Conservation (phyloP, 2,329 filamentous ascomycete species). For the Exserohilum rostratum region DNA sequence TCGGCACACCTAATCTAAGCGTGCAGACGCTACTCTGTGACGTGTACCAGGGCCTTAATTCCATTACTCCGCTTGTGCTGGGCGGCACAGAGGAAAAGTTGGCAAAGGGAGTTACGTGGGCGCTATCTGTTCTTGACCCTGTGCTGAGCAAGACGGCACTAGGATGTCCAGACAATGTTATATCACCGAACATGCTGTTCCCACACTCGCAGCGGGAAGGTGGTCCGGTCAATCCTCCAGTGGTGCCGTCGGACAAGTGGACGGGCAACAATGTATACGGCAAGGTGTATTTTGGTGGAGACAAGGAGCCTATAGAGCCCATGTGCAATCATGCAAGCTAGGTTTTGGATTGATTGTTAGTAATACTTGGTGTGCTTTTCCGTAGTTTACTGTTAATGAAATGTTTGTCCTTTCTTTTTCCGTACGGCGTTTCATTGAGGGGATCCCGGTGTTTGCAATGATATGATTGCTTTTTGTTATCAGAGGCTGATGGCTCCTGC, state of each 20-base stretch:
- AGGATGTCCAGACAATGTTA: slow-evolving; percentile 37
- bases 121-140: slow-evolving; percentile 39
- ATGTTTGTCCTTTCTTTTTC: no score
- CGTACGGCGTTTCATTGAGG: no score
- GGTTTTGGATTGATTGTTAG: no score
- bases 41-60: slow-evolving; percentile 45
- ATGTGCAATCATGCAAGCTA: slow-evolving; percentile 6
- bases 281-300: slow-evolving; percentile 40
- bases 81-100: slow-evolving; percentile 29
- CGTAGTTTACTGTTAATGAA: no score
- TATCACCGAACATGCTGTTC: slow-evolving; percentile 40
- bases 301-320: slow-evolving; percentile 29
- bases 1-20: slow-evolving; percentile 43
- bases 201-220: slow-evolving; percentile 34
- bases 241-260: slow-evolving; percentile 26
- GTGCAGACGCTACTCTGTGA: slow-evolving; percentile 42
- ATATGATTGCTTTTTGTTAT: no score
- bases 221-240: slow-evolving; percentile 37
- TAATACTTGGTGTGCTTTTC: no score
- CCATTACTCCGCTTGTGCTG: slow-evolving; percentile 42
- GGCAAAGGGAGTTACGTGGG: slow-evolving; percentile 34
- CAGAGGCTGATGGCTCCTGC: no score
- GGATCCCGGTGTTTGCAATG: no score
- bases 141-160: slow-evolving; percentile 37
- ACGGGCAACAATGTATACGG: slow-evolving; percentile 47